These are phyloP conservation scores for Coemansia javaensis DNA, from an alignment of 192 early-diverging fungal genomes.

Conservation along the genomic window DNA sequence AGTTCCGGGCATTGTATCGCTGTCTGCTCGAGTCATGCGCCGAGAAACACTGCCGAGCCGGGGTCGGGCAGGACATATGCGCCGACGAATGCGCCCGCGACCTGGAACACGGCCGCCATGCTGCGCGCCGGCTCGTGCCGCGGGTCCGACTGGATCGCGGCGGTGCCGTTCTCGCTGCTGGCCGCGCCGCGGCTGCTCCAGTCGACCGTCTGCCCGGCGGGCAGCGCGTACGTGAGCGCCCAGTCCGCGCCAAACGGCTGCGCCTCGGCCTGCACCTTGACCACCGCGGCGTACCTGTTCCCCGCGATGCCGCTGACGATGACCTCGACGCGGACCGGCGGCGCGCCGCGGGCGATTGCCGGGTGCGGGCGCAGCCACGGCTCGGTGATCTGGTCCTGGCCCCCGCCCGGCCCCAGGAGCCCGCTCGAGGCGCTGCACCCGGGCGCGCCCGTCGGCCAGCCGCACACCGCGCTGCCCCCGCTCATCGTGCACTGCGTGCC, in stretches of 20 bases:
- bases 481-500: conserved; percentile 48
- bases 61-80: conserved; percentile 36
- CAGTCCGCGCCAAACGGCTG: conserved; percentile 42
- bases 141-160: conserved; percentile 35
- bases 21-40: conserved; percentile 1
- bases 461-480: conserved; percentile 25
- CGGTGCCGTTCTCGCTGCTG: conserved; percentile 12
- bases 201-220: conserved; percentile 33
- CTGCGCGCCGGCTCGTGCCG: conserved; percentile 22
- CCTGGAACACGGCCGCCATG: conserved; percentile 44
- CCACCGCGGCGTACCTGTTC: conserved; percentile 34
- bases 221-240: conserved; percentile 37
- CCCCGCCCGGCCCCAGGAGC: conserved; percentile 29
- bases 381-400: conserved; percentile 24
- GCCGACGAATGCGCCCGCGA: conserved; percentile 23
- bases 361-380: conserved; percentile 34
- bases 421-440: conserved; percentile 23
- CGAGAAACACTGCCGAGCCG: conserved; percentile 14
- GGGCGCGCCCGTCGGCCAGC: conserved; percentile 43
- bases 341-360: conserved; percentile 22
- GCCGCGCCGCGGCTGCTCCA: conserved; percentile 35
- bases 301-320: conserved; percentile 27
- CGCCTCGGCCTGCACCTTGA: conserved; percentile 43
- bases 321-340: conserved; percentile 43
- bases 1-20: not conserved